These are phyloP conservation scores for Sporothrix pseudoabietina DNA, from an alignment of 2,329 filamentous ascomycete genomes.

Conservation along the genomic window DNA sequence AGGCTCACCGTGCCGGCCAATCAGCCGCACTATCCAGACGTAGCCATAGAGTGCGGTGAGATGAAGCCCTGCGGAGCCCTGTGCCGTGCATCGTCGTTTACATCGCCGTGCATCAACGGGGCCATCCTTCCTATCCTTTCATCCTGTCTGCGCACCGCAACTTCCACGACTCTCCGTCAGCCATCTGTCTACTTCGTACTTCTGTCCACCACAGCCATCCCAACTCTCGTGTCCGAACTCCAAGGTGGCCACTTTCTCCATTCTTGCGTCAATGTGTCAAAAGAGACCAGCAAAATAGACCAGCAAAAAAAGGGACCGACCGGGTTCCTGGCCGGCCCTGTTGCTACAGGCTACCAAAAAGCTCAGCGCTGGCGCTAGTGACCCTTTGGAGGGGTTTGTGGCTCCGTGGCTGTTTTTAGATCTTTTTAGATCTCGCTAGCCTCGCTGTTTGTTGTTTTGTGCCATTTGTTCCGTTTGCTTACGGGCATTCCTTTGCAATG, in stretches of 20 bases:
- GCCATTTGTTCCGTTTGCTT: slow-evolving; percentile 1
- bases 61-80: not conserved
- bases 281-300: not conserved
- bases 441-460: not conserved
- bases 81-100: slow-evolving; percentile 6
- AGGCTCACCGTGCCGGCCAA: slow-evolving; percentile 12
- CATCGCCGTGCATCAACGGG: not conserved
- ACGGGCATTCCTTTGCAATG: slow-evolving; percentile 7
- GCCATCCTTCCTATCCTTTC: slow-evolving; percentile 1
- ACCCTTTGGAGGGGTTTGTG: not conserved
- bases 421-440: slow-evolving; percentile 11
- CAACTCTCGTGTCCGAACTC: not conserved
- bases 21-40: slow-evolving; percentile 1
- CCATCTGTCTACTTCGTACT: not conserved
- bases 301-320: not conserved
- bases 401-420: slow-evolving; percentile 18
- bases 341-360: slow-evolving; percentile 24
- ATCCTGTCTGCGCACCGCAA: not conserved
- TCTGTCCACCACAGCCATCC: not conserved
- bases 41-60: slow-evolving; percentile 5
- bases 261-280: not conserved
- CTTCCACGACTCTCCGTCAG: not conserved
- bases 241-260: slow-evolving; percentile 1
- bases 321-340: slow-evolving; percentile 12
- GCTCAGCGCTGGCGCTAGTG: slow-evolving; percentile 10